phyloP scores from a whole-genome alignment of 345 rosid species.

The Pistacia atlantica region DNA sequence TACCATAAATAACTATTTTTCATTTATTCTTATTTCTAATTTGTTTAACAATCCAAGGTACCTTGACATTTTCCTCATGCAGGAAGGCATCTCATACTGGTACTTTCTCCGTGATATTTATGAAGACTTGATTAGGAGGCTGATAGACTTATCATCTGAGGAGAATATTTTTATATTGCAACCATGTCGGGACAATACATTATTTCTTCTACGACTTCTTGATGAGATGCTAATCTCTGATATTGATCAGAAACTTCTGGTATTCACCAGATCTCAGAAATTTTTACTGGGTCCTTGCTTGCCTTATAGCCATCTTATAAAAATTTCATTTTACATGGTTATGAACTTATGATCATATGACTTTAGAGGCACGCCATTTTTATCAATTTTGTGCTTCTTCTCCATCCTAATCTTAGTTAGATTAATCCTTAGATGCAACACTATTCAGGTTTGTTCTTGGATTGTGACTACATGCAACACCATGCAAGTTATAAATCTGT shows the following conservation, averaged over 20 bases:
- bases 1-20: slow-evolving; percentile 7
- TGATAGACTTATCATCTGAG: slow-evolving; percentile 69
- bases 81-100: slow-evolving; percentile 61
- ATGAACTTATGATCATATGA: not conserved
- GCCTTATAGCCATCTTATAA: not conserved
- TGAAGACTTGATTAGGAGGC: slow-evolving; percentile 68
- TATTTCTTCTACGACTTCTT: slow-evolving; percentile 71
- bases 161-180: slow-evolving; percentile 83
- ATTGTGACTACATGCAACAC: not conserved
- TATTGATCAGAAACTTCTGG: slow-evolving; percentile 73
- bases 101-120: slow-evolving; percentile 77
- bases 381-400: not conserved
- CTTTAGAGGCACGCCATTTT: not conserved
- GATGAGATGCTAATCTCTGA: slow-evolving; percentile 94
- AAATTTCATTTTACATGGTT: not conserved
- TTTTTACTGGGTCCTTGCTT: not conserved
- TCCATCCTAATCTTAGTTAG: not conserved
- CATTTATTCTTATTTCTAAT: not conserved
- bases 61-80: slow-evolving; percentile 28
- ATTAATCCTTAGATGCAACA: not conserved
- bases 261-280: slow-evolving; percentile 27
- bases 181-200: slow-evolving; percentile 92
- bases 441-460: not conserved
- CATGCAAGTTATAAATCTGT: not conserved
- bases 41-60: slow-evolving; percentile 4